Conservation (phyloP, 768 basidiomycete species). For the Clitopilus passeckerianus region DNA sequence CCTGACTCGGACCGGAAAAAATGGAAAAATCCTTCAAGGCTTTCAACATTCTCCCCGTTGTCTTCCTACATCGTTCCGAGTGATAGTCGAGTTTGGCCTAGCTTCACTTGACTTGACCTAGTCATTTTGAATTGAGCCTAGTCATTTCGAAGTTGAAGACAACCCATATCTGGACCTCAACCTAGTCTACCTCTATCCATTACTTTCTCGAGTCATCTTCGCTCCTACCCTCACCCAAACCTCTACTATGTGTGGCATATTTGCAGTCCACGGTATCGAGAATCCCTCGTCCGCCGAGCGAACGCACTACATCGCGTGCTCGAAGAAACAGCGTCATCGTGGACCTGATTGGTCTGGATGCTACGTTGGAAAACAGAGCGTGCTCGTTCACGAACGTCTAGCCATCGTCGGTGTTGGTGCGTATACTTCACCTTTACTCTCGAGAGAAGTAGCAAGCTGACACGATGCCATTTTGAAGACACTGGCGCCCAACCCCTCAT, state of each 20-base stretch:
- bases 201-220: neutral
- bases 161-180: too few relatives aligned
- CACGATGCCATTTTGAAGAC: conserved; percentile 41
- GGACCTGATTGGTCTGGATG: conserved; percentile 99
- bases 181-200: neutral
- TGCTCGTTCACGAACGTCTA: conserved; percentile 92
- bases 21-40: neutral
- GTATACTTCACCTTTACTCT: conserved; percentile 19
- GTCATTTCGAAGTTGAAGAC: neutral
- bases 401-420: conserved; percentile 97
- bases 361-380: conserved; percentile 73
- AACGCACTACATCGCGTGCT: conserved; percentile 73
- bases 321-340: conserved; percentile 87
- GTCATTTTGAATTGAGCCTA: neutral
- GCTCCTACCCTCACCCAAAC: neutral
- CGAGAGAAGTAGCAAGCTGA: neutral
- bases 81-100: neutral
- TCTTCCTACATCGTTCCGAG: neutral
- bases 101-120: neutral
- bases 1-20: neutral
- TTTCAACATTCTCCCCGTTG: neutral
- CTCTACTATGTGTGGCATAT: conserved; percentile 85
- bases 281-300: conserved; percentile 61
- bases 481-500: conserved; percentile 93
- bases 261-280: conserved; percentile 78